A percentile compares a stretch with the other conserved stretches of the same genome.
Evolutionary conservation across 495 filamentous ascomycete genomes (phyloP).

Genomic region (Penicillium subrubescens): DNA sequence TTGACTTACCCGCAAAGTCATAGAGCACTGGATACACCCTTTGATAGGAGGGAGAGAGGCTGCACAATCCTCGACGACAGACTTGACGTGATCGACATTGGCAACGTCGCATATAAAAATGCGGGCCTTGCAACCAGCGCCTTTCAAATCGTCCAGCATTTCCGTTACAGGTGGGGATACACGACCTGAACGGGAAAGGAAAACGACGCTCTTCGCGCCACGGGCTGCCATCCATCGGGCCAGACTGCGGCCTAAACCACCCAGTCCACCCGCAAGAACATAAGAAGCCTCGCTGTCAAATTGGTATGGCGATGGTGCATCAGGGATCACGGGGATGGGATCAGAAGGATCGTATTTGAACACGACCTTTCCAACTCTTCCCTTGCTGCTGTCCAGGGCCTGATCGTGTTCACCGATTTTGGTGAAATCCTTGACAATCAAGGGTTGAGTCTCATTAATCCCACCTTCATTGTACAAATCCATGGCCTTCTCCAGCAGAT

Average conservation of each 20-base stretch:
- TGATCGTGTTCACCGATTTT: slow-evolving; percentile 16
- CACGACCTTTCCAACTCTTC: slow-evolving; percentile 12
- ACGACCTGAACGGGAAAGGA: slow-evolving; percentile 27
- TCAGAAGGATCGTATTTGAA: slow-evolving; percentile 13
- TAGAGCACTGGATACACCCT: slow-evolving; percentile 44
- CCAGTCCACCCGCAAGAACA: slow-evolving; percentile 42
- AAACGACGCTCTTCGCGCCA: slow-evolving; percentile 33
- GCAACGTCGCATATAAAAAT: slow-evolving; percentile 25
- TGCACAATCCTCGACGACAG: slow-evolving; percentile 12
- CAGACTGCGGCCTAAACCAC: slow-evolving; percentile 41
- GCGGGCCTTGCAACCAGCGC: slow-evolving; percentile 20
- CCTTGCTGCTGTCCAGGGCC: neutral
- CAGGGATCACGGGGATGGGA: slow-evolving; percentile 20
- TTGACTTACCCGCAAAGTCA: slow-evolving; percentile 37
- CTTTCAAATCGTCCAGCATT: slow-evolving; percentile 18
- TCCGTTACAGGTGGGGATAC: slow-evolving; percentile 7
- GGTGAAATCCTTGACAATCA: slow-evolving; percentile 11
- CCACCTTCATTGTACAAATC: slow-evolving; percentile 8
- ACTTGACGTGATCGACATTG: slow-evolving; percentile 19
- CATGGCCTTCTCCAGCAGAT: slow-evolving; percentile 8
- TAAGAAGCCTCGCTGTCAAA: slow-evolving; percentile 25
- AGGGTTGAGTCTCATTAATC: slow-evolving; percentile 4
- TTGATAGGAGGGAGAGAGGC: slow-evolving; percentile 32
- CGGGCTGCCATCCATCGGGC: slow-evolving; percentile 40
- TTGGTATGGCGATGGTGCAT: slow-evolving; percentile 15